Evolutionary conservation across 1,139 yeast genomes (phyloP), one percentile per base, ranked within the genome.

Genomic region (Kazachstania sp.): DNA sequence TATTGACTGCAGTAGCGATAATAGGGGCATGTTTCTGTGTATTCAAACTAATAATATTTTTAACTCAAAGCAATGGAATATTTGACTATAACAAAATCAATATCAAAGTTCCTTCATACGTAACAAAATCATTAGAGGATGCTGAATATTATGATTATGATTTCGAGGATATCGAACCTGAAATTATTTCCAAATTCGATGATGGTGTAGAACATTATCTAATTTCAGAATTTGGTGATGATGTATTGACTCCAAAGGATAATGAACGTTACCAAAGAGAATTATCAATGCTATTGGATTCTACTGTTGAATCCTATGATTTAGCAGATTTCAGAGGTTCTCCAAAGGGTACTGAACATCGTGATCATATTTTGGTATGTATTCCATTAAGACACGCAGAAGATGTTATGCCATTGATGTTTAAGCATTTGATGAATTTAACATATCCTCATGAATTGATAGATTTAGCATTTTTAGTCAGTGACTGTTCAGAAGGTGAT

Each of bases 301-400:
- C 71, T n/a, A 58, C 72, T 0, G 83, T 81, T 29, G 83, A 81
- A 47, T 71, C 67, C 51, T 83, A 79, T 57, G 92, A 84, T 58
- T 69, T 85, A 54, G 71, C 71, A 48, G 74, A 79, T 36, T 83
- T 71, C 57, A 69, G 64, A 44, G 92, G 90, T 1, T 56, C 74
- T 1, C 59, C 72, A 3, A 69, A 73, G 41, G 94, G 90, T 3
- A 67, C 67, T 16, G 59, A 63, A n/a, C 65, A 79, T 15, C 76
- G 79, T 15, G 94, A 86, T 54, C 76, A 81, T 43, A 79, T 87
- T 13, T 69, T 87, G 49, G 68, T 87, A 49, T 73, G 84, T 54
- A 77, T 87, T 64, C 96, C 96, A 1, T 69, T 87, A 50, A 74
- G 95, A 60, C 84, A 87, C 60, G 95, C 95, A 0, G 90, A 83